A percentile compares a stretch with the other conserved stretches of the same genome.
Conservation (phyloP, 129 eudicot species). For the Flaveria bidentis region DNA sequence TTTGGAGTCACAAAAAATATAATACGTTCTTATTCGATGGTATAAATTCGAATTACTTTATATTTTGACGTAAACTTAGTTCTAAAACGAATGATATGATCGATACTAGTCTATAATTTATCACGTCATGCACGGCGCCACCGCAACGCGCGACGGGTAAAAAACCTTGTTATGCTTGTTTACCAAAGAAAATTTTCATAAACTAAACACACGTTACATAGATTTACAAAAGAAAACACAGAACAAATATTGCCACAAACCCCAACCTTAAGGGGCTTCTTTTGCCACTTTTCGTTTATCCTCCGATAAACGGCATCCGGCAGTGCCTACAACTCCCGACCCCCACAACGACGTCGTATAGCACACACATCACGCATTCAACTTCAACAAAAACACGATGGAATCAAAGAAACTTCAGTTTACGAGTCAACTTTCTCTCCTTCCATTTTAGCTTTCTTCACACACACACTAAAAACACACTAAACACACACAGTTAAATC, state of each 20-base stretch:
- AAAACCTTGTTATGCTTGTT: too few relatives aligned
- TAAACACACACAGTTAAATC: not conserved
- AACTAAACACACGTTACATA: not conserved
- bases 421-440: conserved; percentile 40
- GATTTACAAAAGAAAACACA: too few relatives aligned
- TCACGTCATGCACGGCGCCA: too few relatives aligned
- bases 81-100: too few relatives aligned
- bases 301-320: conserved; percentile 27
- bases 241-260: not conserved
- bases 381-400: conserved; percentile 29
- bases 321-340: conserved; percentile 26
- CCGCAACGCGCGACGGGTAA: too few relatives aligned
- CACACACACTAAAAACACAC: conserved; percentile 10
- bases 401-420: conserved; percentile 40
- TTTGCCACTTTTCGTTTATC: not conserved
- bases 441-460: conserved; percentile 8
- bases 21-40: too few relatives aligned
- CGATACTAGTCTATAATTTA: too few relatives aligned
- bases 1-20: too few relatives aligned
- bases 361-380: conserved; percentile 24
- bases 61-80: too few relatives aligned
- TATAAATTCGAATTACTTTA: too few relatives aligned
- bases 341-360: conserved; percentile 31
- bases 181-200: too few relatives aligned
- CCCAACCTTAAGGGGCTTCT: not conserved